Conservation (phyloP, 1,139 yeast species). For the Arxiozyma telluris region DNA sequence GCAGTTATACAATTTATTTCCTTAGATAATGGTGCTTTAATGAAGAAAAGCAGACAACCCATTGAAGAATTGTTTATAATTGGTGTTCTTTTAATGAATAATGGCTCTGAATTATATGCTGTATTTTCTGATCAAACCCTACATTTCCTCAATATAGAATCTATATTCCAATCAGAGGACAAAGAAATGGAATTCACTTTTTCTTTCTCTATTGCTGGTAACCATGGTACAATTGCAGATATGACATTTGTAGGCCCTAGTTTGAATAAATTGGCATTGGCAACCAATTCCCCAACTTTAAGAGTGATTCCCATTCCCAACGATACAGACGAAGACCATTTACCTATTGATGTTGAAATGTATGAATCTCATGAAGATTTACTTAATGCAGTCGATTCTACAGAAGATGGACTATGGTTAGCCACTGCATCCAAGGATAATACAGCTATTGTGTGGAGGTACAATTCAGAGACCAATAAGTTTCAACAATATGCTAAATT, state of each 20-base stretch:
- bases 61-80: constrained; percentile 62
- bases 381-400: constrained; percentile 68
- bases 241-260: constrained; percentile 66
- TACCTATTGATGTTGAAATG: constrained; percentile 54
- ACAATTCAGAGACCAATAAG: constrained; percentile 33
- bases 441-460: constrained; percentile 76
- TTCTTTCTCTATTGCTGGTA: constrained; percentile 65
- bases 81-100: constrained; percentile 41
- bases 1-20: constrained; percentile 62
- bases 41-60: constrained; percentile 44
- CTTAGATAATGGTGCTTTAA: constrained; percentile 31
- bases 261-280: constrained; percentile 55
- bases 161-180: constrained; percentile 11
- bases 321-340: constrained; percentile 7
- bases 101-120: constrained; percentile 29
- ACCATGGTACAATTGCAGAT: constrained; percentile 93
- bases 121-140: constrained; percentile 82
- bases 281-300: constrained; percentile 90
- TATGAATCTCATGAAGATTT: constrained; percentile 80
- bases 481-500: constrained; percentile 55
- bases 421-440: constrained; percentile 92
- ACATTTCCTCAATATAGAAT: constrained; percentile 40
- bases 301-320: constrained; percentile 52
- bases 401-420: constrained; percentile 76
- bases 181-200: constrained; percentile 31